phyloP scores from a whole-genome alignment of 192 early-diverging fungal genomes.

The Podila verticillata region DNA sequence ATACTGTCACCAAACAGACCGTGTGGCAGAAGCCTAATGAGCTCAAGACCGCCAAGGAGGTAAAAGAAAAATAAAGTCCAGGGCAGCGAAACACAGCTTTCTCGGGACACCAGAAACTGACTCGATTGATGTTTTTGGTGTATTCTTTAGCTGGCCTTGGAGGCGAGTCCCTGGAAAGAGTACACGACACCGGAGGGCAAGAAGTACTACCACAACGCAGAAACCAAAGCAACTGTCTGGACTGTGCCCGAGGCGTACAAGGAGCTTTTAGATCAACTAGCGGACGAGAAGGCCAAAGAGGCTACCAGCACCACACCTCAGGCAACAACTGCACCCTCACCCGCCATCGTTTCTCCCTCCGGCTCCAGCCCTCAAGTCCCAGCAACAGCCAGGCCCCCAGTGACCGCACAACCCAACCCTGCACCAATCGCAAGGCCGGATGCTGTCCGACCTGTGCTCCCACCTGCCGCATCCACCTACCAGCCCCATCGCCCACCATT shows the following conservation, averaged over 20 bases:
- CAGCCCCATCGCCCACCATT: conserved; percentile 10
- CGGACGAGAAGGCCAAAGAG: conserved; percentile 45
- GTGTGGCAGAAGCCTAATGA: conserved; percentile 97
- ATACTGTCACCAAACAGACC: conserved; percentile 77
- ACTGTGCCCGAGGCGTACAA: conserved; percentile 82
- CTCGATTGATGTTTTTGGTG: too few relatives aligned
- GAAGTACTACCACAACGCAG: conserved; percentile 87
- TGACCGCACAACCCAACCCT: neutral
- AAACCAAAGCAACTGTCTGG: conserved; percentile 87
- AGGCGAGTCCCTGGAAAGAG: conserved; percentile 84
- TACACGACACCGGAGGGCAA: conserved; percentile 79
- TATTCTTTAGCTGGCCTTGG: conserved; percentile 57
- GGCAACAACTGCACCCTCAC: neutral
- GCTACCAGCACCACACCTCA: neutral
- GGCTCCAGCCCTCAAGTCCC: neutral
- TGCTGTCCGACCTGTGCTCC: neutral
- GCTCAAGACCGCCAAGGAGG: conserved; percentile 82
- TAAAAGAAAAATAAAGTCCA: neutral
- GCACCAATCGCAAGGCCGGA: neutral
- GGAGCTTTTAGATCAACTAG: conserved; percentile 52
- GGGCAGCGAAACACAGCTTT: too few relatives aligned
- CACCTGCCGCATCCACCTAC: neutral
- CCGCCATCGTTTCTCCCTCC: neutral
- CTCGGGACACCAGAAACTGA: too few relatives aligned
- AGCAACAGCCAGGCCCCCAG: neutral